Evolutionary conservation across 352 stramenopile genomes (phyloP), one percentile per base, ranked within the genome.

Genomic region (Globisporangium carolinianum): DNA sequence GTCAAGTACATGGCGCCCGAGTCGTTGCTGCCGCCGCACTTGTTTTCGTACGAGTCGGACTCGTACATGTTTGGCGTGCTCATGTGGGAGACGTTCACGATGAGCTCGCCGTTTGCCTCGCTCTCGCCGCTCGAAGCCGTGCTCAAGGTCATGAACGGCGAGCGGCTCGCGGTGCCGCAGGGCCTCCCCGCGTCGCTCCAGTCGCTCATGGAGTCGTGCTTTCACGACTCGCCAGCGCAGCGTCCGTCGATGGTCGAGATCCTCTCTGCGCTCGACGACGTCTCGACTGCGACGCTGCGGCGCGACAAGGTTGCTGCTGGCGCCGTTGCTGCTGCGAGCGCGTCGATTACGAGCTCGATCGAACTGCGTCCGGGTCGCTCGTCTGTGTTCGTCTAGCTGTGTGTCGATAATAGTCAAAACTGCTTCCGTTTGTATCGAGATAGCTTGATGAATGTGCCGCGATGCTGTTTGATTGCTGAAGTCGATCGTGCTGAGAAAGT

Each of bases 1-100:
- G 72, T 93, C 55, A 89, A 89, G 76, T 93, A 89, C 64, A 91
- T 93, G 83, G 83, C 83, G 0, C 83, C 83, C 6, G 83, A 93
- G 65, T 93, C 83, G 6, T 67, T 93, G 4, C 74, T 87, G 55
- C 79, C 79, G 36, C 81, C 83, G 14, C 78, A 91, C 46, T 62
- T 73, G 49, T 91, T 91, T 48, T 93, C 83, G 39, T 87, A 79
- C 62, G 65, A 86, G 46, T 90, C 80, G 12, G 83, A 93, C 54
- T 71, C 80, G 60, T 93, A 85, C 67, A 88, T 89, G 76, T 93
- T 91, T 68, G 83, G 83, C 47, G 81, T 93, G 42, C 65, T 93
- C 17, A 89, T 91, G 79, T 93, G 79, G 76, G 83, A 93, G 58
- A 89, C 79, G 9, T 90, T 75, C 57, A 86, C 71, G 0, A 75